Conservation (phyloP, 805 yeast species). For the Clavispora vitiphila region DNA sequence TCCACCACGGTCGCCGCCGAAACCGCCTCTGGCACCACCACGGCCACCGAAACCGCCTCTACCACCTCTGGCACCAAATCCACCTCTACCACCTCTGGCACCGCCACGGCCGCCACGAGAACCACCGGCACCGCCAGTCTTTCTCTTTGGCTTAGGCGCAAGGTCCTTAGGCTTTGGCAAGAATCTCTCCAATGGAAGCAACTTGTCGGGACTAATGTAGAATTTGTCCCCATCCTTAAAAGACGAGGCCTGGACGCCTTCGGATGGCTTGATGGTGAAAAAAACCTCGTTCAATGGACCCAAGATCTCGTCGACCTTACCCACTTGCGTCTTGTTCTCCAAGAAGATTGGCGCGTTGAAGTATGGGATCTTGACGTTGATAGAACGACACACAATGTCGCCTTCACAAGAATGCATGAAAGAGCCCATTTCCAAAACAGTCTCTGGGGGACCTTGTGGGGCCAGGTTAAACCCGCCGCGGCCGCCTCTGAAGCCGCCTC, state of each 20-base stretch:
- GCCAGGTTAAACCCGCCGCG: constrained; percentile 69
- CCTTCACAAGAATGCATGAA: constrained; percentile 93
- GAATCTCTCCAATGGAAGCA: constrained; percentile 93
- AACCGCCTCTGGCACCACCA: constrained; percentile 28
- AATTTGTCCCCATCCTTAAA: constrained; percentile 96
- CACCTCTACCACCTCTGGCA: constrained; percentile 32
- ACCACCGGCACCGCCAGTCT: constrained; percentile 43
- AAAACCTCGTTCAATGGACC: constrained; percentile 98
- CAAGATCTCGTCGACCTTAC: constrained; percentile 96
- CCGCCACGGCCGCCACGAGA: constrained; percentile 21
- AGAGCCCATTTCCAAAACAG: constrained; percentile 90
- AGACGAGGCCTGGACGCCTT: constrained; percentile 91
- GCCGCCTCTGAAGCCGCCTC: constrained; percentile 62
- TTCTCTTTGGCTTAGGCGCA: constrained; percentile 77
- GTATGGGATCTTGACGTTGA: constrained; percentile 91
- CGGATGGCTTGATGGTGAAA: constrained; percentile 93
- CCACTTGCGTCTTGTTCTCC: constrained; percentile 93
- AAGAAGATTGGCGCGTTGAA: constrained; percentile 97
- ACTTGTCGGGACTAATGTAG: constrained; percentile 90
- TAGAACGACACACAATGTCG: constrained; percentile 93
- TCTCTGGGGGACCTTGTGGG: constrained; percentile 92
- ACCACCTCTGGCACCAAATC: constrained; percentile 21
- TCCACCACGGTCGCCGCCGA: constrained; percentile 24
- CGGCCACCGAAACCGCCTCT: constrained; percentile 19
- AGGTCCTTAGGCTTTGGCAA: constrained; percentile 90